phyloP scores from a whole-genome alignment of 306 rosid genomes.

The Casuarina glauca region DNA sequence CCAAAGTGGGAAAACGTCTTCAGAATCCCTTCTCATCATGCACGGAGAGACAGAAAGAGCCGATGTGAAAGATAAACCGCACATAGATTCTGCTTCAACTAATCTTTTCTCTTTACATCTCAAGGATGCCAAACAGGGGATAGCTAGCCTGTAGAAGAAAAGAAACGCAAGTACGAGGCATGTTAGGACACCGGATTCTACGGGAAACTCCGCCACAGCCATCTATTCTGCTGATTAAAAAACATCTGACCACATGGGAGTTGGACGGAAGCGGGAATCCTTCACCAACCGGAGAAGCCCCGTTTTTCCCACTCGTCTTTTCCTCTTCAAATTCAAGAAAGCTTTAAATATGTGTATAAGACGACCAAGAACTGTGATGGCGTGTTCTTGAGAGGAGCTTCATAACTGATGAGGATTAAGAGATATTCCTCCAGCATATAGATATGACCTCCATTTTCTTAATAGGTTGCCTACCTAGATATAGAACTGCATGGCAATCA shows the following conservation, averaged over 20 bases:
- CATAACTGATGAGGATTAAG: conserved; percentile 30
- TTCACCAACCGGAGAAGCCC: conserved; percentile 54
- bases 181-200: conserved; percentile 57
- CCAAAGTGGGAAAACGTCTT: conserved; percentile 30
- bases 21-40: conserved; percentile 20
- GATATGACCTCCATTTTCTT: neutral
- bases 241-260: conserved; percentile 59
- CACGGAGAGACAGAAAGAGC: conserved; percentile 11
- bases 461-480: conserved; percentile 12
- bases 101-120: neutral
- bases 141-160: neutral
- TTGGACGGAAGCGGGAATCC: conserved; percentile 42
- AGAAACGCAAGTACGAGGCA: conserved; percentile 15
- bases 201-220: conserved; percentile 44
- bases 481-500: conserved; percentile 31
- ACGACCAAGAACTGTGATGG: neutral
- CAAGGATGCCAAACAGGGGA: neutral
- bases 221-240: conserved; percentile 25
- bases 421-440: conserved; percentile 22
- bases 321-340: neutral
- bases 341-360: neutral
- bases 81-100: conserved; percentile 17
- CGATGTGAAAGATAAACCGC: conserved; percentile 4
- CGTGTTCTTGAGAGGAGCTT: conserved; percentile 34
- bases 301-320: conserved; percentile 25